These are phyloP conservation scores for Zygosaccharomyces rouxii DNA, from an alignment of 805 yeast genomes.

Conservation along the genomic window DNA sequence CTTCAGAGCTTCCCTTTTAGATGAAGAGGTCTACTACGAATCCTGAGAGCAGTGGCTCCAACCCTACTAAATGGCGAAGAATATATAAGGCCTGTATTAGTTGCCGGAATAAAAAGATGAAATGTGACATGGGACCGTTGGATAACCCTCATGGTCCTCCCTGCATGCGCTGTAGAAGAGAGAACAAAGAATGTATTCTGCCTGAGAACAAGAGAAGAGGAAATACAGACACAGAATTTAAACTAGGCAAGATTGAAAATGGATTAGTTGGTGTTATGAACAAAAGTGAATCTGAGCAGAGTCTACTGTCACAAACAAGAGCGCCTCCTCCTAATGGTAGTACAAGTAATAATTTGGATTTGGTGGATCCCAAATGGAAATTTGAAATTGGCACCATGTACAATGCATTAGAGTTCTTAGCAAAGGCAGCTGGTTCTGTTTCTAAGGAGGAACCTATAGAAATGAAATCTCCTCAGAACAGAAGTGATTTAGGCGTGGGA, in stretches of 20 bases:
- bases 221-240: not conserved
- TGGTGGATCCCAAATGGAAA: conserved; percentile 20
- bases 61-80: conserved; percentile 44
- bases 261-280: not conserved
- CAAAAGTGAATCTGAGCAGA: not conserved
- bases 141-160: conserved; percentile 74
- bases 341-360: not conserved
- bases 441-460: conserved; percentile 50
- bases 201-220: conserved; percentile 31
- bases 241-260: conserved; percentile 1
- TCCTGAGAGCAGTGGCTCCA: conserved; percentile 7
- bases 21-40: not conserved
- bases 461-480: not conserved
- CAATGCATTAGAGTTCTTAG: conserved; percentile 67
- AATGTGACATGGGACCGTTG: conserved; percentile 78
- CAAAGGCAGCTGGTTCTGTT: conserved; percentile 74
- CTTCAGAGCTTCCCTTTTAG: too few species aligned
- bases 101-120: conserved; percentile 79
- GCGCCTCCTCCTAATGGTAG: too few species aligned
- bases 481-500: not conserved
- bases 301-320: not conserved
- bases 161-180: conserved; percentile 80
- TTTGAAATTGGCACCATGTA: conserved; percentile 38
- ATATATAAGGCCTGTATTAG: conserved; percentile 80
- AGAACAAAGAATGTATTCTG: conserved; percentile 74